Conservation (phyloP, 768 basidiomycete genomes). For the Leccinellum luteum region DNA sequence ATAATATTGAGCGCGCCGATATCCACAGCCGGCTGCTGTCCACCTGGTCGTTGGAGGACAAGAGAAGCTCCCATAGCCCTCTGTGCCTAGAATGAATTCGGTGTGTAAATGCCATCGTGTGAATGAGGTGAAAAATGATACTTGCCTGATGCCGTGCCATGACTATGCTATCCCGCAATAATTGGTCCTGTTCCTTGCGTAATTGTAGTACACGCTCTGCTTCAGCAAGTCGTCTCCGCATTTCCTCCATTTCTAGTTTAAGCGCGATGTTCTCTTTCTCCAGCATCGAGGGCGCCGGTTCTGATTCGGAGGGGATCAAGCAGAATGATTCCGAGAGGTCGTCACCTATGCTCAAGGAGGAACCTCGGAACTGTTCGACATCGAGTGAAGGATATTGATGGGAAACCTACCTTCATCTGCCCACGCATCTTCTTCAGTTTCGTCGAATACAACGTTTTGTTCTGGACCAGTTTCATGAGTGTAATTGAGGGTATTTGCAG, state of each 20-base stretch:
- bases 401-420: slow-evolving; percentile 56
- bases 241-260: slow-evolving; percentile 55
- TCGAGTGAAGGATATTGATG: neutral
- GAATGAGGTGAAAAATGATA: neutral
- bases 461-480: slow-evolving; percentile 19
- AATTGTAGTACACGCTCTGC: slow-evolving; percentile 64
- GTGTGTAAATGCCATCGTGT: slow-evolving; percentile 2
- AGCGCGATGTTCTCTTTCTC: slow-evolving; percentile 67
- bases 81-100: slow-evolving; percentile 55
- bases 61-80: slow-evolving; percentile 72
- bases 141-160: slow-evolving; percentile 65
- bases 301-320: slow-evolving; percentile 63
- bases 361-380: slow-evolving; percentile 1
- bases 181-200: slow-evolving; percentile 75
- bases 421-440: slow-evolving; percentile 61
- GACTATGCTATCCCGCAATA: slow-evolving; percentile 78
- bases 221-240: slow-evolving; percentile 56
- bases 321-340: slow-evolving; percentile 81
- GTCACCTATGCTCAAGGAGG: slow-evolving; percentile 40
- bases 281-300: slow-evolving; percentile 46
- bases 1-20: slow-evolving; percentile 56
- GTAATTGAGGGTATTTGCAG: neutral
- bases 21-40: slow-evolving; percentile 43
- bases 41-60: slow-evolving; percentile 45
- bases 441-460: slow-evolving; percentile 30